These are phyloP conservation scores for Apiospora phragmitis DNA, from an alignment of 2,329 filamentous ascomycete species.

Conservation along the genomic window DNA sequence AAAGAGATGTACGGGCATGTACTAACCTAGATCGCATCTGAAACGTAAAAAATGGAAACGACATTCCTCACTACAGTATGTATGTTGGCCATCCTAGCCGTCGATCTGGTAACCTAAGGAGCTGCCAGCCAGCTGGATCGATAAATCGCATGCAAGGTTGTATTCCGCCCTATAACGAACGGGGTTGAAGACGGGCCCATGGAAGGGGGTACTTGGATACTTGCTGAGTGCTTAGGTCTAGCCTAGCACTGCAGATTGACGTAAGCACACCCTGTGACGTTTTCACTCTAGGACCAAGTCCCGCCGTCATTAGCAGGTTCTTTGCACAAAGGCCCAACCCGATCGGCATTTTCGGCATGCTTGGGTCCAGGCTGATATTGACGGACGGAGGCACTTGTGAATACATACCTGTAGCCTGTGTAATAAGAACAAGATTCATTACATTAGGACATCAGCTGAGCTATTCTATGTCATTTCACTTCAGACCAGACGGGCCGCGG, in stretches of 20 bases:
- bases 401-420: not conserved
- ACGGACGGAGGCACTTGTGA: not conserved
- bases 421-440: not conserved
- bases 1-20: not conserved
- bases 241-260: slow-evolving; percentile 10
- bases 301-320: slow-evolving; percentile 1
- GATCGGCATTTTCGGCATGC: slow-evolving; percentile 10
- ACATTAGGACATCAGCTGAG: not conserved
- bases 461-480: not conserved
- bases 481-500: not conserved
- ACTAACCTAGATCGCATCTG: not conserved
- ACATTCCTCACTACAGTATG: not conserved
- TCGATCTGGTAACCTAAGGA: not conserved
- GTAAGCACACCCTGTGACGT: slow-evolving; percentile 9
- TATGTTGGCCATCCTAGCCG: not conserved
- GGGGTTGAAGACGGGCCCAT: not conserved
- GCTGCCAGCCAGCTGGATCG: not conserved
- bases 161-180: not conserved
- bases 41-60: not conserved
- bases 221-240: not conserved
- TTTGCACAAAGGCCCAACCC: slow-evolving; percentile 1
- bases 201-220: not conserved
- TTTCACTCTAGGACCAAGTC: not conserved
- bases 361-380: not conserved
- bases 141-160: not conserved